Base-by-base conservation (phyloP, 352 stramenopile genomes). In the Pythium sp. region DNA sequence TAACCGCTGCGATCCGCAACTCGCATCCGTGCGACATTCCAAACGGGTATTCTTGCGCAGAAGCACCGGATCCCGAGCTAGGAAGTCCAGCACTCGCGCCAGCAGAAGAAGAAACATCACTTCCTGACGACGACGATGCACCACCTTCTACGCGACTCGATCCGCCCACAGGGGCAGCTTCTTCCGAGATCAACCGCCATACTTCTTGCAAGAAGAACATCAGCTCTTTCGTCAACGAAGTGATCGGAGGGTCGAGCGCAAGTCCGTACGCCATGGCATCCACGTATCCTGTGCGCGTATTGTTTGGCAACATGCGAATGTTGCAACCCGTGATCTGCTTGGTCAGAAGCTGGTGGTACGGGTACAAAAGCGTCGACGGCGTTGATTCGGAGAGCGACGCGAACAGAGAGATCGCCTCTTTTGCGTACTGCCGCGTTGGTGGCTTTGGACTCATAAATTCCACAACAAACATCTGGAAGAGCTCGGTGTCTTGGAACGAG, bases 381-480 rank as follows among this genome's bases (percentile, higher is more conserved):
- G 78, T 92, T 11, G 77, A 83, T 38, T 81, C 72, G 11, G 87
- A 78, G 14, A 94, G 72, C 34, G 69, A 68, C 18, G 86, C 87
- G 26, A 94, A 77, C 7, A 77, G 71, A 11, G 70, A 65, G 30
- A 96, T 92, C 38, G 84, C 92, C 54, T 85, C 66, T 47, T 94
- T 93, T 1, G 86, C 89, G 58, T 86, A 92, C 47, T 80, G 67
- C 34, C 89, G 77, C 56, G 87, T 79, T n/a, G 86, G 78, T 0
- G 83, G 71, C 49, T 91, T 92, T 12, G 86, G 68, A 65, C 86
- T 96, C 58, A 96, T 64, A 32, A 94, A 91, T 57, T 96, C 87
- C 32, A 94, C 86, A n/a, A 96, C 84, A 63, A 95, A 84, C 70
- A 95, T 88, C 64, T 95, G 86, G 32, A 96, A 88, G 9, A 96